Conservation (phyloP, 805 yeast species). For the Kuraishia hungarica region DNA sequence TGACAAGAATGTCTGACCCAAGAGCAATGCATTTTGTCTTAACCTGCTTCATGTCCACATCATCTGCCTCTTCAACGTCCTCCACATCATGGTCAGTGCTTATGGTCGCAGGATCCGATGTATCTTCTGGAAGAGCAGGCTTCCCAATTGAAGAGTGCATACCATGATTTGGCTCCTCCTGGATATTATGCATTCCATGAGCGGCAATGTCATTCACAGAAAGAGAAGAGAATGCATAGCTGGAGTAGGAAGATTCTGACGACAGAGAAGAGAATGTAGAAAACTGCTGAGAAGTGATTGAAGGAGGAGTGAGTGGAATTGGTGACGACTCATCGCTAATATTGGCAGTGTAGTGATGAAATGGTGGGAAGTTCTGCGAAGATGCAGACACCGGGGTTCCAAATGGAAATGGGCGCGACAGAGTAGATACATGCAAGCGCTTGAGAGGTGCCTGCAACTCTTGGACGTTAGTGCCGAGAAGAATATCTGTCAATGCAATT, state of each 20-base stretch:
- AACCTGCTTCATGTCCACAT: not conserved
- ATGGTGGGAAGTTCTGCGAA: not conserved
- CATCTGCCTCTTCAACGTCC: not conserved
- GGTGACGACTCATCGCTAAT: slow-evolving; percentile 4
- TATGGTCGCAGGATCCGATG: not conserved
- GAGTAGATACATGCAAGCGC: not conserved
- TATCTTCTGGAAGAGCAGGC: not conserved
- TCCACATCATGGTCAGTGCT: not conserved
- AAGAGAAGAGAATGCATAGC: not conserved
- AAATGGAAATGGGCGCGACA: not conserved
- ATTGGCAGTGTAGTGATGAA: not conserved
- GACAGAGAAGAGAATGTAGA: slow-evolving; percentile 2
- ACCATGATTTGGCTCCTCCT: not conserved
- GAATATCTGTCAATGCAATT: slow-evolving; percentile 4
- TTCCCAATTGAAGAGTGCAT: not conserved
- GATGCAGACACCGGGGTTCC: not conserved
- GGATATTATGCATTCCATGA: not conserved
- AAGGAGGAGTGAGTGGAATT: slow-evolving; percentile 10
- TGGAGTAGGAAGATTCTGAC: slow-evolving; percentile 2
- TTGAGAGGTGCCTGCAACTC: not conserved
- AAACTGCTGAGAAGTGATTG: slow-evolving; percentile 4
- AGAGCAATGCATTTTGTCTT: not conserved
- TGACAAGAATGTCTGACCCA: not conserved
- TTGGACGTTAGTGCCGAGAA: slow-evolving; percentile 4
- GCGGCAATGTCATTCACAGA: not conserved